Conservation (phyloP, 2,329 filamentous ascomycete species). For the Tolypocladium guangdongense region DNA sequence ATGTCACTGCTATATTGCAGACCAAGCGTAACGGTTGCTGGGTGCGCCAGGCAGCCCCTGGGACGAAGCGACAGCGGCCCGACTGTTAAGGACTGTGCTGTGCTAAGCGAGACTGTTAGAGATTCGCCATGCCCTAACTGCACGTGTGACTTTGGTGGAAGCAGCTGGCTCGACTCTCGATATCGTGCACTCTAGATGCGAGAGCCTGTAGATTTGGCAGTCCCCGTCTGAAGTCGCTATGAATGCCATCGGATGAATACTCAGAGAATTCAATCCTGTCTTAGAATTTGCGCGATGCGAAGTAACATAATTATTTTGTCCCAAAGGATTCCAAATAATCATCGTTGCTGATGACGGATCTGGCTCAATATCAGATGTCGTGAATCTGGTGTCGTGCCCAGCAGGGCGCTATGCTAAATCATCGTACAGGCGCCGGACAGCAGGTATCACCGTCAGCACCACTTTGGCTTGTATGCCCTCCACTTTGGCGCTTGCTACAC, state of each 20-base stretch:
- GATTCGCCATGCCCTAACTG: not conserved
- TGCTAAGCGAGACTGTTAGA: not conserved
- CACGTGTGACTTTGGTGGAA: not conserved
- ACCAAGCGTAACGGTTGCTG: not conserved
- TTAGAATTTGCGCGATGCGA: no score
- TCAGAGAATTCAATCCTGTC: not conserved
- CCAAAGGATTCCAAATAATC: no score
- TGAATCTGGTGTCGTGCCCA: no score
- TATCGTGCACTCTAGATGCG: not conserved
- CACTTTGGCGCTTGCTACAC: no score
- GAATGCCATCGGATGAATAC: not conserved
- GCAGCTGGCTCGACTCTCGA: not conserved
- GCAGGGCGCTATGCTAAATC: no score
- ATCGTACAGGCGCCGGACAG: no score
- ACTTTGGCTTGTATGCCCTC: no score
- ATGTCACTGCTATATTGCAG: not conserved
- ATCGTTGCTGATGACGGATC: no score
- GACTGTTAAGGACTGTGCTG: not conserved
- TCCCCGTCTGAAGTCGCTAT: not conserved
- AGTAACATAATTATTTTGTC: no score
- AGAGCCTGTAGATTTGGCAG: not conserved
- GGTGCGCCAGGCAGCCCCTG: not conserved
- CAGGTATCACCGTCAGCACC: no score
- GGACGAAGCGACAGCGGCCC: not conserved
- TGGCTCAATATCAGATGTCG: no score